These are phyloP conservation scores for Lasiodiplodia gonubiensis DNA, from an alignment of 2,329 filamentous ascomycete genomes.

Conservation along the genomic window DNA sequence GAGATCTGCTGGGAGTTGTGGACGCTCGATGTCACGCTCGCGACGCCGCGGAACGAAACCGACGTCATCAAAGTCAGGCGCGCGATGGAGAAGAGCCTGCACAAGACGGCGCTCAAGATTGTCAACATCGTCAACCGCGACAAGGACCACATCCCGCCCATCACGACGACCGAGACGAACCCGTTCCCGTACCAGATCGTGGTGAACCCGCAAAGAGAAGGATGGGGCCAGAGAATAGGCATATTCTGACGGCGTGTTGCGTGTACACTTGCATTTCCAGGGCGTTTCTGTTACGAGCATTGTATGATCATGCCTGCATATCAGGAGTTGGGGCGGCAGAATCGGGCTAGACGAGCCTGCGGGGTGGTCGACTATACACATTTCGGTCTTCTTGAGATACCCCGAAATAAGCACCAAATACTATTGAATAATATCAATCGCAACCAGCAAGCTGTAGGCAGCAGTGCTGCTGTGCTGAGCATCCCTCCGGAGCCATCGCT, in stretches of 20 bases:
- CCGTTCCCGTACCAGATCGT: constrained; percentile 95
- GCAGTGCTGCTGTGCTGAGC: background rate
- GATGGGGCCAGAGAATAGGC: constrained; percentile 80
- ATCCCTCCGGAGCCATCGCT: background rate
- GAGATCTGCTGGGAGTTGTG: constrained; percentile 97
- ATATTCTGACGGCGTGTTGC: constrained; percentile 57
- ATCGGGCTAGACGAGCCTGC: constrained; percentile 2
- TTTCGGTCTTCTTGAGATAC: constrained; percentile 29
- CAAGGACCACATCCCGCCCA: constrained; percentile 96
- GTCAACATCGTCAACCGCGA: constrained; percentile 84
- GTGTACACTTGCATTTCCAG: constrained; percentile 11
- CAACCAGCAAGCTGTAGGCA: too few relatives aligned
- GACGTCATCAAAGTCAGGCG: constrained; percentile 87
- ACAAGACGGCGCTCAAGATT: constrained; percentile 88
- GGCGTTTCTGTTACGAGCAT: constrained; percentile 26
- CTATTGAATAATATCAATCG: background rate
- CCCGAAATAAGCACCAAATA: constrained; percentile 28
- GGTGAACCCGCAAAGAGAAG: constrained; percentile 80
- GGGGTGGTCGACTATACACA: constrained; percentile 21
- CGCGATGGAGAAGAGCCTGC: constrained; percentile 88
- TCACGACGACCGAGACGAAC: constrained; percentile 88
- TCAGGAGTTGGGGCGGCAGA: constrained; percentile 23
- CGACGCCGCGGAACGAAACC: constrained; percentile 84
- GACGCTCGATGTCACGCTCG: constrained; percentile 92
- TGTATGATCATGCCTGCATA: constrained; percentile 23